phyloP scores from a whole-genome alignment of 495 filamentous ascomycete genomes.

The Talaromyces ruber region DNA sequence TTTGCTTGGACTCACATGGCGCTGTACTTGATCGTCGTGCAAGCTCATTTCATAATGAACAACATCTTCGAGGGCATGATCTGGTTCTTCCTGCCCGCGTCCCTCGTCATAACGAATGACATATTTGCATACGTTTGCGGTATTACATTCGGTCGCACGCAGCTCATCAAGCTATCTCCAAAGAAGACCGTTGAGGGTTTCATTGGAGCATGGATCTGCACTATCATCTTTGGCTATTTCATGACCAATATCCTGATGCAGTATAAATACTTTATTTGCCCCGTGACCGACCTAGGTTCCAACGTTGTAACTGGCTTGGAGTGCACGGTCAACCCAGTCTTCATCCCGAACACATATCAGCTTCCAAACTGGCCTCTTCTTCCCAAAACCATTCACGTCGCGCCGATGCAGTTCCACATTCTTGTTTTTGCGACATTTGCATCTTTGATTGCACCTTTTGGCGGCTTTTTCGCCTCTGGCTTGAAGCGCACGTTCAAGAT shows the following conservation, averaged over 20 bases:
- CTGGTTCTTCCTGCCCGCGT: slow-evolving; percentile 97
- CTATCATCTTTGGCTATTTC: slow-evolving; percentile 71
- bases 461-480: slow-evolving; percentile 96
- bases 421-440: slow-evolving; percentile 88
- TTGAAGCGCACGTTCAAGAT: slow-evolving; percentile 99
- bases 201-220: slow-evolving; percentile 93
- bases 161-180: slow-evolving; percentile 94
- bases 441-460: slow-evolving; percentile 94
- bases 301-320: slow-evolving; percentile 86
- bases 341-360: slow-evolving; percentile 68
- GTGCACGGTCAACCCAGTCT: slow-evolving; percentile 90
- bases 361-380: slow-evolving; percentile 65
- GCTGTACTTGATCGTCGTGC: slow-evolving; percentile 92
- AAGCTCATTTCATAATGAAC: slow-evolving; percentile 99
- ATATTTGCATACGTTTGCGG: slow-evolving; percentile 98
- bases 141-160: slow-evolving; percentile 92
- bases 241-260: slow-evolving; percentile 84
- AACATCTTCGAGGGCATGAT: slow-evolving; percentile 99
- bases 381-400: slow-evolving; percentile 52
- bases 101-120: slow-evolving; percentile 95
- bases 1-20: slow-evolving; percentile 99
- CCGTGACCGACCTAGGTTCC: slow-evolving; percentile 90
- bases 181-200: slow-evolving; percentile 99
- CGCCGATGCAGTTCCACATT: slow-evolving; percentile 94
- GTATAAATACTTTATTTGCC: slow-evolving; percentile 97